Conservation (phyloP, 2,329 filamentous ascomycete genomes). For the Colletotrichum lupini region DNA sequence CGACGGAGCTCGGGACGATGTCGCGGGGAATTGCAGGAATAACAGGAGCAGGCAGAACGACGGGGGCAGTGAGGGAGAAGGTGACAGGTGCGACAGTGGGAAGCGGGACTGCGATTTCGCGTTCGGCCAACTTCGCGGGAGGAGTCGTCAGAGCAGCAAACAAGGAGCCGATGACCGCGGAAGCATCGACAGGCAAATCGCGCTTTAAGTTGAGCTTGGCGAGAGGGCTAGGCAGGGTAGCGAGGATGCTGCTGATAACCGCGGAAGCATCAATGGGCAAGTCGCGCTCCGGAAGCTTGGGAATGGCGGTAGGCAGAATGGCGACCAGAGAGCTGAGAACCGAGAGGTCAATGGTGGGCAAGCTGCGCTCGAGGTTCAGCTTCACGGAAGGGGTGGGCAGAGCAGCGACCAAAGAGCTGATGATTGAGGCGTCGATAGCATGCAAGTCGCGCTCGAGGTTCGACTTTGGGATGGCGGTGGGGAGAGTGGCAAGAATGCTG, state of each 20-base stretch:
- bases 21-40: neutral
- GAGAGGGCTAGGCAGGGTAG: neutral
- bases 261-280: neutral
- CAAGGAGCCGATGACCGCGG: neutral
- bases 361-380: neutral
- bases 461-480: neutral
- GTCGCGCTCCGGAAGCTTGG: neutral
- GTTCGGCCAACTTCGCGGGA: neutral
- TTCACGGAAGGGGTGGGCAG: neutral
- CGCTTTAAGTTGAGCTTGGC: neutral
- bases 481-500: too few relatives aligned
- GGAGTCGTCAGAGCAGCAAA: neutral
- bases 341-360: neutral
- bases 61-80: neutral
- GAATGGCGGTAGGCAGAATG: neutral
- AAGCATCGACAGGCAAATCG: neutral
- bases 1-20: neutral
- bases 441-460: neutral
- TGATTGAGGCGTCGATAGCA: neutral
- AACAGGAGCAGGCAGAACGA: neutral
- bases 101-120: neutral
- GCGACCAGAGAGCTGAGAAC: neutral
- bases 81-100: neutral
- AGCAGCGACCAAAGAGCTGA: neutral
- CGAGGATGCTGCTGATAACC: neutral